Percentiles rank a stretch among this genome's conserved stretches.
Evolutionary conservation across 2,329 filamentous ascomycete genomes (phyloP).

Genomic region (Penicillium sp.): DNA sequence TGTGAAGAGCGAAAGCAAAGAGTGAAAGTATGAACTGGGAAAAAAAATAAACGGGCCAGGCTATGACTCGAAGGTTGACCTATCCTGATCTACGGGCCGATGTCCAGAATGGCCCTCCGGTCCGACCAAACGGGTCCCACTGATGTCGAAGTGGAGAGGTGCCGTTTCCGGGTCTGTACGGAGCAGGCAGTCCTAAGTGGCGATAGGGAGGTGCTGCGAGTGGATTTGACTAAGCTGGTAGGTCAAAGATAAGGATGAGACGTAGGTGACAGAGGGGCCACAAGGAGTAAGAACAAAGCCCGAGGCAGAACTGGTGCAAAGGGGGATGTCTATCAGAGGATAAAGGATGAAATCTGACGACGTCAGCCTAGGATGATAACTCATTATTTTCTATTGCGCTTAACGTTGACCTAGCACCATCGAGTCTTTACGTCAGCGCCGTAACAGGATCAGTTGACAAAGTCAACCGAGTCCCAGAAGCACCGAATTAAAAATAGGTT

Average conservation of each 20-base stretch:
- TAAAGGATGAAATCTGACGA: not conserved
- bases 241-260: slow-evolving; percentile 4
- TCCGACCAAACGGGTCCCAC: slow-evolving; percentile 48
- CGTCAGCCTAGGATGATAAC: not conserved
- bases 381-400: not conserved
- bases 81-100: slow-evolving; percentile 37
- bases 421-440: slow-evolving; percentile 28
- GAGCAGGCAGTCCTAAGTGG: slow-evolving; percentile 17
- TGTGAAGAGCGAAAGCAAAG: not conserved
- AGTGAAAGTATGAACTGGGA: slow-evolving; percentile 6
- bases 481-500: not conserved
- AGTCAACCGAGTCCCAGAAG: not conserved
- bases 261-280: not conserved
- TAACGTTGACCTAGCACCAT: slow-evolving; percentile 9
- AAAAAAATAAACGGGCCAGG: slow-evolving; percentile 20
- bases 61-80: slow-evolving; percentile 28
- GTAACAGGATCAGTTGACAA: slow-evolving; percentile 21
- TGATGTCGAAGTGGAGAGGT: slow-evolving; percentile 23
- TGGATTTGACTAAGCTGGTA: slow-evolving; percentile 28
- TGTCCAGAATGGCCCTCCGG: slow-evolving; percentile 51
- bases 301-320: not conserved
- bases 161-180: slow-evolving; percentile 38
- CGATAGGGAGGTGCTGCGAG: slow-evolving; percentile 25
- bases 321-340: slow-evolving; percentile 1
- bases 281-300: not conserved